Evolutionary conservation across 495 filamentous ascomycete species (phyloP).

Genomic region (Cercophora sp.): DNA sequence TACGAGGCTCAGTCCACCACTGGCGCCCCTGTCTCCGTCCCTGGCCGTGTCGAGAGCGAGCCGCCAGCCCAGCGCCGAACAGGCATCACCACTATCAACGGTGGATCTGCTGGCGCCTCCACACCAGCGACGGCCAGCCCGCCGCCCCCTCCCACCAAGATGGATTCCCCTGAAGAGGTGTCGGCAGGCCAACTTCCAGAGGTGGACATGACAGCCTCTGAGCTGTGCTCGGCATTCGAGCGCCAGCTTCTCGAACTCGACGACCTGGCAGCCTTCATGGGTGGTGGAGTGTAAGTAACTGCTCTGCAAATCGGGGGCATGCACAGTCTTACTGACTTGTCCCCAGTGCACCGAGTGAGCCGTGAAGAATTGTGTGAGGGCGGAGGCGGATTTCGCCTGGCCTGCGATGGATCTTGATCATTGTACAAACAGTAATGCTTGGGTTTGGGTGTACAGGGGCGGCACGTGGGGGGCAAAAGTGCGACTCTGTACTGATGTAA

Average conservation of each 20-base stretch:
- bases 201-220: constrained; percentile 46
- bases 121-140: constrained; percentile 43
- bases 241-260: constrained; percentile 48
- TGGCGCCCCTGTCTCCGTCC: constrained; percentile 14
- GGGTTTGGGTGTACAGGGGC: no score
- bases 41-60: constrained; percentile 40
- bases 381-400: no score
- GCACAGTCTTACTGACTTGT: constrained; percentile 8
- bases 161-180: constrained; percentile 36
- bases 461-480: no score
- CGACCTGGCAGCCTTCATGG: constrained; percentile 51
- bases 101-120: constrained; percentile 40
- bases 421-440: no score
- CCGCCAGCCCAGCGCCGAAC: constrained; percentile 40
- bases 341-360: constrained; percentile 25
- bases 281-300: constrained; percentile 43
- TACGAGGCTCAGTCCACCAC: constrained; percentile 36
- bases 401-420: no score
- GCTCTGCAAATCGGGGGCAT: background rate
- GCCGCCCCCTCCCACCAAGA: constrained; percentile 32
- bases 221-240: constrained; percentile 47
- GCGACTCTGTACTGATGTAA: no score
- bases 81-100: constrained; percentile 48
- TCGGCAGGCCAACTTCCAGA: constrained; percentile 16
- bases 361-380: no score